Conservation (phyloP, 2,329 filamentous ascomycete genomes). For the Fusarium beomiforme region DNA sequence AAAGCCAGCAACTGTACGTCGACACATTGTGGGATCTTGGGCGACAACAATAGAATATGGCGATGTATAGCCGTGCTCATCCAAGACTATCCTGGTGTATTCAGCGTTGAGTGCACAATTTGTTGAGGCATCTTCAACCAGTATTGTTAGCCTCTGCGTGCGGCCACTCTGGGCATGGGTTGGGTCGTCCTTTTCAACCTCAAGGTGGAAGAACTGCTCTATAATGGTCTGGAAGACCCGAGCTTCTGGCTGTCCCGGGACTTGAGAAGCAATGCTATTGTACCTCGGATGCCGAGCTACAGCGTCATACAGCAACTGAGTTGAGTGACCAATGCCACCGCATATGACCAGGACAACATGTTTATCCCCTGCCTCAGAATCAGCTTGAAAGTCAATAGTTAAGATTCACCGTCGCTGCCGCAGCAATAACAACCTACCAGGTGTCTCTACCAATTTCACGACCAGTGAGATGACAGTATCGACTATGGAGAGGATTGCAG, state of each 20-base stretch:
- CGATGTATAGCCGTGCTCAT: slow-evolving; percentile 22
- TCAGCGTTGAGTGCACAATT: slow-evolving; percentile 37
- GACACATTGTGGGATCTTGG: slow-evolving; percentile 37
- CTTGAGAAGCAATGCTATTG: neutral
- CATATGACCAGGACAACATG: slow-evolving; percentile 23
- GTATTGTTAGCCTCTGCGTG: slow-evolving; percentile 5
- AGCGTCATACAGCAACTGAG: slow-evolving; percentile 30
- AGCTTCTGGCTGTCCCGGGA: slow-evolving; percentile 24
- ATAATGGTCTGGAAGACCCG: slow-evolving; percentile 27
- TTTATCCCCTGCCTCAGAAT: neutral
- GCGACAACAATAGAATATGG: slow-evolving; percentile 33
- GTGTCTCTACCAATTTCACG: neutral
- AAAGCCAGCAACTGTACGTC: slow-evolving; percentile 33
- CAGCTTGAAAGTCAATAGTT: neutral
- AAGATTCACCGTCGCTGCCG: too few species aligned
- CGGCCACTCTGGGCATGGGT: neutral
- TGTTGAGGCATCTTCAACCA: slow-evolving; percentile 35
- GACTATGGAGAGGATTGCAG: slow-evolving; percentile 26
- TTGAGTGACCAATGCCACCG: slow-evolving; percentile 39
- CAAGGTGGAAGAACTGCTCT: slow-evolving; percentile 23
- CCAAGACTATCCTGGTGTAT: slow-evolving; percentile 29
- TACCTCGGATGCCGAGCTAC: slow-evolving; percentile 27
- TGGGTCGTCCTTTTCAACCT: neutral
- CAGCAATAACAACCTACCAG: neutral
- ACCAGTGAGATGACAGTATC: slow-evolving; percentile 27